Conservation (phyloP, 2,329 filamentous ascomycete species). For the Fusarium camptoceras region DNA sequence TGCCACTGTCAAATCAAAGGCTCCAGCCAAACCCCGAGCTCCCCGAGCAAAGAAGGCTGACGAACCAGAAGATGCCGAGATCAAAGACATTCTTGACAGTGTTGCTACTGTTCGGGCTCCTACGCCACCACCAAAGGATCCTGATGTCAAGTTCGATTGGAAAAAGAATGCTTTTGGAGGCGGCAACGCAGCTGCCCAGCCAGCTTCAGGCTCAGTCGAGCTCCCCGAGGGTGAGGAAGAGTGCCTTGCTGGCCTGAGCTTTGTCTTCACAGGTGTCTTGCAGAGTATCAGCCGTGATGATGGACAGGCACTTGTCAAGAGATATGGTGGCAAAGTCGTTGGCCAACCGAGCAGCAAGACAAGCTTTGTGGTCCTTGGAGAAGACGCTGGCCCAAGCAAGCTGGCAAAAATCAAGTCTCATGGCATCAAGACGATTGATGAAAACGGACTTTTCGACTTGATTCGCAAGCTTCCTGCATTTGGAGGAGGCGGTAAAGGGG, state of each 20-base stretch:
- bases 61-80: slow-evolving; percentile 74
- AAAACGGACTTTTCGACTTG: slow-evolving; percentile 89
- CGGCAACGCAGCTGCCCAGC: slow-evolving; percentile 69
- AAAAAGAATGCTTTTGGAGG: slow-evolving; percentile 69
- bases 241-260: slow-evolving; percentile 87
- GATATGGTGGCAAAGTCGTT: slow-evolving; percentile 93
- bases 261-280: slow-evolving; percentile 94
- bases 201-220: slow-evolving; percentile 73
- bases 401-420: slow-evolving; percentile 84
- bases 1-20: slow-evolving; percentile 68
- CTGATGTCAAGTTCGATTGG: slow-evolving; percentile 83
- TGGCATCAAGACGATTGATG: slow-evolving; percentile 91
- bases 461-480: slow-evolving; percentile 84
- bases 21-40: slow-evolving; percentile 69
- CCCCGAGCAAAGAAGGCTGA: slow-evolving; percentile 73
- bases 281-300: slow-evolving; percentile 85
- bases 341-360: slow-evolving; percentile 90
- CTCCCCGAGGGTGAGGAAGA: slow-evolving; percentile 87
- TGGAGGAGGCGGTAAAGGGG: slow-evolving; percentile 88
- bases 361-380: slow-evolving; percentile 89
- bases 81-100: slow-evolving; percentile 85
- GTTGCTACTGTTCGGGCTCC: slow-evolving; percentile 87
- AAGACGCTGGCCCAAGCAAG: slow-evolving; percentile 93
- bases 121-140: slow-evolving; percentile 80
- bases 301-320: slow-evolving; percentile 86